Evolutionary conservation across 1,284 basidiomycete genomes (phyloP).

Genomic region (Moniliophthora roreri): DNA sequence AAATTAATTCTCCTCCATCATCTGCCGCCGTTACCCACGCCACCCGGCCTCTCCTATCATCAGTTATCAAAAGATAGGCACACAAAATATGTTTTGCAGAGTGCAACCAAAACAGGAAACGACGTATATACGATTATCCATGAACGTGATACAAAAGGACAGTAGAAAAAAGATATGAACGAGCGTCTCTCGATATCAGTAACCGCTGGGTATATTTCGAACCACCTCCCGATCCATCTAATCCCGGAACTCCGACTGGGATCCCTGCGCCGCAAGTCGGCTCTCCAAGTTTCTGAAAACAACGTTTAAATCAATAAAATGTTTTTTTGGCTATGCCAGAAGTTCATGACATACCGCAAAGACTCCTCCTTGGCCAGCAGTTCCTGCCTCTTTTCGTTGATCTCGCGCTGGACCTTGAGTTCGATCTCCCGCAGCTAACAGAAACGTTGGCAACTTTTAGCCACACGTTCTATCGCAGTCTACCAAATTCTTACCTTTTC

Average conservation of each 20-base stretch:
- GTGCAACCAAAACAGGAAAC: constrained; percentile 1
- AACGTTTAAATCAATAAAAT: constrained; percentile 16
- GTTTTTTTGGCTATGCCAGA: constrained; percentile 9
- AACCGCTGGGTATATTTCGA: constrained; percentile 13
- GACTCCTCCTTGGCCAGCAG: constrained; percentile 92
- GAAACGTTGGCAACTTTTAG: constrained; percentile 12
- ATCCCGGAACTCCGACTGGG: constrained; percentile 62
- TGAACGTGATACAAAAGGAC: background rate
- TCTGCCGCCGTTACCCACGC: constrained; percentile 7
- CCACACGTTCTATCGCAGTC: constrained; percentile 3
- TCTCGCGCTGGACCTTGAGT: constrained; percentile 97
- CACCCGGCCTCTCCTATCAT: background rate
- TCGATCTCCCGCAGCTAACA: constrained; percentile 93
- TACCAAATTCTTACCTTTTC: constrained; percentile 65
- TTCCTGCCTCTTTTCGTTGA: constrained; percentile 98
- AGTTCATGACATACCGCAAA: constrained; percentile 52
- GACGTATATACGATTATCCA: constrained; percentile 11
- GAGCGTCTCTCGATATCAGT: constrained; percentile 12
- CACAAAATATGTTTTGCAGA: background rate
- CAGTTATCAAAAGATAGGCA: background rate
- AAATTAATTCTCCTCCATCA: background rate
- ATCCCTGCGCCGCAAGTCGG: constrained; percentile 84
- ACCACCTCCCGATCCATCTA: constrained; percentile 23
- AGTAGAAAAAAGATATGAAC: constrained; percentile 3
- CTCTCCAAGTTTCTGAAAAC: constrained; percentile 79